Evolutionary conservation across 2,329 filamentous ascomycete species (phyloP), one percentile per base, ranked within the genome.

Genomic region (Pestalotiopsis sp.): DNA sequence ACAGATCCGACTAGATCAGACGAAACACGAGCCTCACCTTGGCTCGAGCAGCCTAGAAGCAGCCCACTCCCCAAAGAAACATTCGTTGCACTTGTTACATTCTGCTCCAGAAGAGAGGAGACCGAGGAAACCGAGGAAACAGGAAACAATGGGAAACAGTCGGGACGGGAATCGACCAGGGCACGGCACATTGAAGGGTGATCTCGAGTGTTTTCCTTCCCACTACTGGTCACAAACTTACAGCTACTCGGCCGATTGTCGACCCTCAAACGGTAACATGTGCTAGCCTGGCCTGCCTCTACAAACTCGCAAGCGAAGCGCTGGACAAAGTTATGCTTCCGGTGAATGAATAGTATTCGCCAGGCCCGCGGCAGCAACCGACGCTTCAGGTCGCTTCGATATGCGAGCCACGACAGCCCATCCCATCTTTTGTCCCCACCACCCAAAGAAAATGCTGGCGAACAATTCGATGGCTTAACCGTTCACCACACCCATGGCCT

Each of bases 21-120:
- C 63, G 63, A 66, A 58, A 52, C 63, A 66, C 63, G 63, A 66
- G 63, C 63, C 63, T 66, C 63, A 66, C 11, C n/a, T 31, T 49
- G 41, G 63, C 25, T 45, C 49, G 31, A 57, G 49, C 41, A 25
- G 20, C n/a, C 23, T n/a, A 25, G 25, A 39, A 66, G 17, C 45
- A 52, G 45, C 45, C 41, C 41, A 49, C 45, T n/a, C 20, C 7
- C 5, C 7, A 23, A 52, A n/a, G 45, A 52, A 52, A 52, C 45
- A 52, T 36, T 36, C 31, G 31, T 36, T 36, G 31, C 31, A 9
- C 31, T 36, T 36, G 31, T 36, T 36, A 36, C 31, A 36, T 9
- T 36, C 31, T 23, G 45, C 20, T n/a, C 17, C 17, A 9, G 17
- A 20, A n/a, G 20, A 52, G 45, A 20, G 45, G 45, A 52, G 20